Conservation (phyloP, 805 yeast genomes). For the Cyberlindnera americana region DNA sequence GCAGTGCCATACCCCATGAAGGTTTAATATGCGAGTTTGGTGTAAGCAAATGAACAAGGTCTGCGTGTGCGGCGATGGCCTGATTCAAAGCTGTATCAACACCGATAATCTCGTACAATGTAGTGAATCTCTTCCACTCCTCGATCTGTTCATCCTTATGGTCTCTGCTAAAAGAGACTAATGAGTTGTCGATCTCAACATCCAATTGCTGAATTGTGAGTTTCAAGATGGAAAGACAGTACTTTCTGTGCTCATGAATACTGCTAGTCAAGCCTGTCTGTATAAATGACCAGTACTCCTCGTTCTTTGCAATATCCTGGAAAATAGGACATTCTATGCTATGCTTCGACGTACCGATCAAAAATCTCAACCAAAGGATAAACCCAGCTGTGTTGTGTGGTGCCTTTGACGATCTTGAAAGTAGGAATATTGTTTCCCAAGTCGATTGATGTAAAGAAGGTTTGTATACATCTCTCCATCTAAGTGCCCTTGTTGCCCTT, state of each 20-base stretch:
- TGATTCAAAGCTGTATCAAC: slow-evolving; percentile 86
- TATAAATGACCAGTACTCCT: slow-evolving; percentile 52
- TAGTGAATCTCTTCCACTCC: slow-evolving; percentile 70
- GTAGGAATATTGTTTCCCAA: slow-evolving; percentile 45
- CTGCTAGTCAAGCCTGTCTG: slow-evolving; percentile 53
- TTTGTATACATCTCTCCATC: slow-evolving; percentile 47
- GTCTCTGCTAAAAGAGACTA: slow-evolving; percentile 9
- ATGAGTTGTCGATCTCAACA: slow-evolving; percentile 31
- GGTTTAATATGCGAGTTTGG: slow-evolving; percentile 52
- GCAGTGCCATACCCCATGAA: slow-evolving; percentile 69
- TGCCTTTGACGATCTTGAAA: slow-evolving; percentile 30
- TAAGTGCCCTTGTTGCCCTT: slow-evolving; percentile 38
- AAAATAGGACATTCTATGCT: slow-evolving; percentile 4
- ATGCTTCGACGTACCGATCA: slow-evolving; percentile 29
- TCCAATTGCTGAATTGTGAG: slow-evolving; percentile 48
- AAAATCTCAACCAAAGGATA: slow-evolving; percentile 53
- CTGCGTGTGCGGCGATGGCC: slow-evolving; percentile 69
- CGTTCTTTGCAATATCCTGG: slow-evolving; percentile 5
- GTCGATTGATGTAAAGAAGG: slow-evolving; percentile 28
- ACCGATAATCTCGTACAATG: slow-evolving; percentile 76
- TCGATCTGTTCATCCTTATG: slow-evolving; percentile 31
- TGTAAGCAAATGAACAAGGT: slow-evolving; percentile 51
- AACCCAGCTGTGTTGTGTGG: slow-evolving; percentile 41
- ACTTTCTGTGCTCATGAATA: slow-evolving; percentile 67
- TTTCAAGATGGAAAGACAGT: slow-evolving; percentile 61